Evolutionary conservation across 139 green algal species (phyloP), one percentile per base, ranked within the genome.

Genomic region (Picochlorum sp.): DNA sequence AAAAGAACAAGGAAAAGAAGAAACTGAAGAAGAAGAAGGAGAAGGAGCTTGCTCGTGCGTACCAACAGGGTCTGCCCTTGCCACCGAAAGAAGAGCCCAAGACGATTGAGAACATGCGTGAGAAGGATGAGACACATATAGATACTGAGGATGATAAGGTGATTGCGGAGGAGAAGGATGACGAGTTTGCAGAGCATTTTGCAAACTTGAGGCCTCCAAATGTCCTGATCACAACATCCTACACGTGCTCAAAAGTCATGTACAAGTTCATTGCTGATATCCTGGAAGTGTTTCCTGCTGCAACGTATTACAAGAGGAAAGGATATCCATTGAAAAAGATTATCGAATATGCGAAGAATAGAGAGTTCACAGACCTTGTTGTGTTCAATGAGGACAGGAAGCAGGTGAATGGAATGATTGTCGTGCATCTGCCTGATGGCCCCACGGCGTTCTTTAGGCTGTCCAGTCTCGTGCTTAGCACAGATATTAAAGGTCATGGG

Each of bases 321-420:
- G 87, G 84, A n/a, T 91, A 85, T 66, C 66, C 85, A 2, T 57
- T 96, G 10, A 95, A 96, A 75, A 92, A 94, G 77, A 92, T 97
- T 34, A 83, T 91, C 14, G 70, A 90, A 57, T 92, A 88, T 67
- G 89, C 90, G 0, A 74, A 62, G 20, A 83, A 87, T 23, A 71
- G 82, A 16, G 87, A 77, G 7, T 95, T 88, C 81, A 93, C 78
- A 14, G 85, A 94, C 57, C 26, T 96, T 1, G 37, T 95, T 37
- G 87, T 97, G 18, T 85, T 96, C 68, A 96, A 97, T 62, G 89
- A 97, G 68, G 83, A 95, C 72, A 62, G 81, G 15, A 96, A 95
- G 67, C 52, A 84, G 50, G 70, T 90, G 49, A 94, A 97, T 67
- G 88, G 79, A 13, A 44, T 97, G 82, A 67, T 95, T 68, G 51